Base-by-base conservation (phyloP, 2,329 filamentous ascomycete genomes). In the Ceratocystis colombiana region DNA sequence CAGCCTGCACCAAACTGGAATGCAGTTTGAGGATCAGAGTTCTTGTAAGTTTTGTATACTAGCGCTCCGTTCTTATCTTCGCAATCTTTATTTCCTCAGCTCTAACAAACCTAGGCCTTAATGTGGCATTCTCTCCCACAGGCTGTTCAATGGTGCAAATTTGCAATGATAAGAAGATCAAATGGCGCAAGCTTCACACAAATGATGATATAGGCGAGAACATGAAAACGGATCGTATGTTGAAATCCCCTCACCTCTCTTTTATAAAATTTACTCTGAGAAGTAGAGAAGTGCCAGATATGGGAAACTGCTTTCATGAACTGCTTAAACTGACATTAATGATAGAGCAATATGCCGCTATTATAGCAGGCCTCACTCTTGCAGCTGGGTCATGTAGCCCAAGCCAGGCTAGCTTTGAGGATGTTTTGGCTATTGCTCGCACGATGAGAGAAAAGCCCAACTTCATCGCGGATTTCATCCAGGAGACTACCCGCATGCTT, bases 1-100 rank as follows among this genome's bases (percentile, higher is more conserved):
- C 68, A 88, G 84, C 66, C 79, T 95, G 33, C 79, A 86, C 33
- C 89, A 96, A 73, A 85, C 86, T 59, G 90, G 90, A 1, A 96
- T 95, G 74, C 80, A 82, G 5, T 94, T 88, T 72, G 75, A 82
- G 3, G 80, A 86, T 17, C 82, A 67, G 44, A 85, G 12, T 37
- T 82, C 88, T 68, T 87, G 87, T 88, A 75, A 75, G 81, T 71
- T 7, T 8, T 48, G 6, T 6, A 30, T 22, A 33, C 53, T 44
- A 15, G 17, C 15, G 25, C n/a, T 5, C 44, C 12, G 61, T 37
- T 41, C 57, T n/a, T 30, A 50, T 53, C 17, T 28, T 53, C 8
- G 28, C 2, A 4, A 1, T 8, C 7, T 22, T 53, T 12, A 12
- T 22, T 50, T 20, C 15, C 22, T 6, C 48, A 15, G 2, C 22